Evolutionary conservation across 495 filamentous ascomycete genomes (phyloP), one percentile per base, ranked within the genome.

Genomic region (Aspergillus avenaceus): DNA sequence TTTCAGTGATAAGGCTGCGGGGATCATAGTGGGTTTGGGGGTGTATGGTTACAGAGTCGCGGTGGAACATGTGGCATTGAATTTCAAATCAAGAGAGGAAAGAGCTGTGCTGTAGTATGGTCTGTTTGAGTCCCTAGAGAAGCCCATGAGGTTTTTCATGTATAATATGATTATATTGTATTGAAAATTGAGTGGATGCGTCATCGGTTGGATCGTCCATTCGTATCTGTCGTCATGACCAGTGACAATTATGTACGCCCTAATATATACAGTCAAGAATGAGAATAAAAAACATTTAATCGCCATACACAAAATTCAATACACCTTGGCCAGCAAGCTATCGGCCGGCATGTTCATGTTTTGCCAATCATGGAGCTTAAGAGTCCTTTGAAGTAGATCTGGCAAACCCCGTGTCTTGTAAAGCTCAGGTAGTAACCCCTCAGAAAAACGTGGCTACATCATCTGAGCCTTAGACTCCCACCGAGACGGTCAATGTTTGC

Each of bases 21-120:
- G 77, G 0, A 76, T 86, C 29, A 81, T 89, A 54, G 84, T 81
- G 50, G 85, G 85, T 0, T 57, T 89, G 64, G 85, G 85, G 0
- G 74, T 76, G 28, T 82, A 76, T 67, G 85, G 85, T 50, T 89
- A 89, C 65, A 80, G 74, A 49, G 84, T 83, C 58, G 84, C 85
- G 4, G 69, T 89, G 49, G 81, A 83, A 61, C 84, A 79, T 72
- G 76, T 78, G 28, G 73, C 73, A 45, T 21, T 62, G 52, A 72
- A 74, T 47, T 72, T 73, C 21, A 64, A 69, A 61, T 61, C 59
- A 43, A 51, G 58, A 58, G 64, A 66, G 41, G 62, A 70, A 55
- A 53, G 22, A 34, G 46, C 34, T 24, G 34, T 18, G 8, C 37
- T 49, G 21, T 49, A 16, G n/a, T n/a, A n/a, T n/a, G n/a, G n/a